Evolutionary conservation across 192 early-diverging fungal genomes (phyloP).

Genomic region (Irineochytrium annulatum): DNA sequence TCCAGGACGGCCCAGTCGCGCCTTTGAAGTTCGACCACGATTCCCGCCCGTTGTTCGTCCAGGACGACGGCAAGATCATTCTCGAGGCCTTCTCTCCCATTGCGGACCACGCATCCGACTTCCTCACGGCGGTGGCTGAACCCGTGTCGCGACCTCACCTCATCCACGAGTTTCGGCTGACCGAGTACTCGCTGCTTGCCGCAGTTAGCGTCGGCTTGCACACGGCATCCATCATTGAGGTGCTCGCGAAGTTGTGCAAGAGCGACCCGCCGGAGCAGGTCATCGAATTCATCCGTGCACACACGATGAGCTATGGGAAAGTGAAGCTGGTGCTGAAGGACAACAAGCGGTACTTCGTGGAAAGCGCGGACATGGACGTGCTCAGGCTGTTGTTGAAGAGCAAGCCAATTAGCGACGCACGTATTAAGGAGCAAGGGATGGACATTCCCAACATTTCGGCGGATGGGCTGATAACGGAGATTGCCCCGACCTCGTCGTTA

Average conservation of each 20-base stretch:
- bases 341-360: constrained; percentile 84
- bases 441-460: too few species aligned
- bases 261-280: constrained; percentile 67
- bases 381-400: constrained; percentile 76
- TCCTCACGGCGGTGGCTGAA: constrained; percentile 86
- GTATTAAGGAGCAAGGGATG: constrained; percentile 24
- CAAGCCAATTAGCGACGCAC: constrained; percentile 58
- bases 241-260: constrained; percentile 86
- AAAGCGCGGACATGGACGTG: constrained; percentile 79
- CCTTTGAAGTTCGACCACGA: constrained; percentile 82
- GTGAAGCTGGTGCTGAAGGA: constrained; percentile 95
- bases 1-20: too few species aligned
- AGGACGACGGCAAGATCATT: constrained; percentile 76
- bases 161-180: constrained; percentile 91
- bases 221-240: constrained; percentile 86
- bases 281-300: constrained; percentile 68
- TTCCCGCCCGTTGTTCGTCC: constrained; percentile 88
- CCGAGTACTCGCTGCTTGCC: constrained; percentile 92
- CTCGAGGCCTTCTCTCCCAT: constrained; percentile 97
- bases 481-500: not conserved
- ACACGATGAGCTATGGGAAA: constrained; percentile 89
- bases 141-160: constrained; percentile 61
- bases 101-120: constrained; percentile 92
- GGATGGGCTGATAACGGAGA: not conserved
- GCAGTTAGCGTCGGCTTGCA: constrained; percentile 94